Conservation (phyloP, 805 yeast species). For the Zygosaccharomyces lentus region DNA sequence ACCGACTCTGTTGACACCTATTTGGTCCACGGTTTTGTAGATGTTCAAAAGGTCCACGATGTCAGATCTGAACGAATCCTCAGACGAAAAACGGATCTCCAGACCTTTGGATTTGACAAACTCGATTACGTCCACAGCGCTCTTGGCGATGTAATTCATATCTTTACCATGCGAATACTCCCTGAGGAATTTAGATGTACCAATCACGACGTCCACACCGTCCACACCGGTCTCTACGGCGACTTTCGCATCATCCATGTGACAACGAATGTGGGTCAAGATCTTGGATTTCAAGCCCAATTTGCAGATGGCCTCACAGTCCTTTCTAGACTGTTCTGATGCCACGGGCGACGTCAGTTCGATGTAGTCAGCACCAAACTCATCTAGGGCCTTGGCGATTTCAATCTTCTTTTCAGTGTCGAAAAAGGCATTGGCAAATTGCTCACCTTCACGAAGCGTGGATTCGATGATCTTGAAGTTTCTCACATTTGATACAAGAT, state of each 20-base stretch:
- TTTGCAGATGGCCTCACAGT: slow-evolving; percentile 98
- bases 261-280: slow-evolving; percentile 94
- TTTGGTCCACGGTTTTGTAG: slow-evolving; percentile 92
- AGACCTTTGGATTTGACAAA: slow-evolving; percentile 94
- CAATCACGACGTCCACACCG: slow-evolving; percentile 98
- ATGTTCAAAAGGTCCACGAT: slow-evolving; percentile 92
- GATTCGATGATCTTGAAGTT: slow-evolving; percentile 90
- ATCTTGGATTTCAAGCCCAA: slow-evolving; percentile 95
- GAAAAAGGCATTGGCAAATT: slow-evolving; percentile 96
- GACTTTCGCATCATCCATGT: slow-evolving; percentile 96
- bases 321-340: slow-evolving; percentile 84
- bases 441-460: slow-evolving; percentile 97
- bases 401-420: slow-evolving; percentile 91
- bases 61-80: slow-evolving; percentile 96
- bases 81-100: slow-evolving; percentile 94
- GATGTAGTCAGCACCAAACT: slow-evolving; percentile 96
- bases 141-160: slow-evolving; percentile 94
- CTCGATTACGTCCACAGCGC: slow-evolving; percentile 95
- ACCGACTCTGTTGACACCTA: slow-evolving; percentile 98
- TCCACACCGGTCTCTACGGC: slow-evolving; percentile 99
- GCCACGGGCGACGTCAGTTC: slow-evolving; percentile 99
- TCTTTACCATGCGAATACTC: slow-evolving; percentile 97
- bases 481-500: slow-evolving; percentile 82
- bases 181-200: slow-evolving; percentile 92
- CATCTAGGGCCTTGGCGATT: slow-evolving; percentile 94